Evolutionary conservation across 768 basidiomycete genomes (phyloP), one percentile per base, ranked within the genome.

Genomic region (Phallus indusiatus): DNA sequence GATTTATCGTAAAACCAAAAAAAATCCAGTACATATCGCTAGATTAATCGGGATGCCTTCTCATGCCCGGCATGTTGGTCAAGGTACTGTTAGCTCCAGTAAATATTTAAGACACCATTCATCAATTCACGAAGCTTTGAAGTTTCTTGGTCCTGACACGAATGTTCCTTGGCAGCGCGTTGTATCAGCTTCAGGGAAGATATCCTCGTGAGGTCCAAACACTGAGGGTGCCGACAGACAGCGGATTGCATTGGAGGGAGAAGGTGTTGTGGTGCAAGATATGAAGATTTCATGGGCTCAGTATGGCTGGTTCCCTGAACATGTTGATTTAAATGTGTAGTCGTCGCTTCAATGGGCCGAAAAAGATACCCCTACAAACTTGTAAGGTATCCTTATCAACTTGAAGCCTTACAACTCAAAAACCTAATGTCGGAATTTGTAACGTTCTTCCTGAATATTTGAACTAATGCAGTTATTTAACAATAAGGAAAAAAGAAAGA

Each of bases 81-180:
- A 90, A 76, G 89, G 90, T 86, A 61, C 55, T 49, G 18, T 24
- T 16, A 11, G 33, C 28, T 11, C n/a, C 12, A 1, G 16, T 12
- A 28, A 34, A 12, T 20, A 16, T n/a, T 16, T 16, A 7, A 54
- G 48, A 48, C 52, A 5, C 22, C 12, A 16, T 35, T 59, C 1
- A 17, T 42, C 4, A 35, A 22, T 24, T 17, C n/a, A 8, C 24
- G 9, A 61, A 92, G 89, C 90, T n/a, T 76, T 93, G 53, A 91
- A 91, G 66, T 86, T 84, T 64, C 70, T 91, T 4, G 78, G 81
- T 0, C 77, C 81, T 0, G 76, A 78, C 20, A 84, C 85, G 0
- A 83, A 85, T 7, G 80, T 92, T 1, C 90, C 90, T 0, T 93
- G 90, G 90, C 78, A 91, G 61, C 81, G 90, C 33, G 88, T 92